Evolutionary conservation across 163 green algal species (phyloP), one percentile per base, ranked within the genome.

Genomic region (Scenedesmus sp.): DNA sequence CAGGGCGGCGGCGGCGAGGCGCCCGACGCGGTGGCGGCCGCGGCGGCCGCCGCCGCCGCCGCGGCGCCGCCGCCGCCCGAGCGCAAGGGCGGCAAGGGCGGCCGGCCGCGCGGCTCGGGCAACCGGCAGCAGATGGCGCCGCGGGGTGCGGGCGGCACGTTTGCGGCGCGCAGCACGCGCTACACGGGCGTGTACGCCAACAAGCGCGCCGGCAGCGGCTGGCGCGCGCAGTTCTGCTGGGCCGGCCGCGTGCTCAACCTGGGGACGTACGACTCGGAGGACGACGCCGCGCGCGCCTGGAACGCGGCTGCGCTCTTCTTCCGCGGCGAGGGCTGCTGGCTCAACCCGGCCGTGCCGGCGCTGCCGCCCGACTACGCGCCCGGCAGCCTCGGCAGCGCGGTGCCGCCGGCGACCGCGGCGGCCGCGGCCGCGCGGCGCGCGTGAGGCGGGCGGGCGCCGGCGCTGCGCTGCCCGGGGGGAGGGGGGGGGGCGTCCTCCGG

Each of bases 211-310:
- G 13, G 33, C n/a, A 56, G 60, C 17, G 57, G 70, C 57, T 79
- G 70, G 70, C 53, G 70, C 39, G 42, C 70, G 13, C 70, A 79
- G 70, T 79, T 79, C 70, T 57, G 70, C 70, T 79, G 60, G n/a
- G 54, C 36, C 42, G 60, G 60, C 45, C 70, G 70, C 54, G 70
- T 79, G 26, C 29, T 79, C 28, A 79, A 79, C 57, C 57, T 79
- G 9, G 70, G 70, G 22, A 71, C 57, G 4, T 79, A 71, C 20
- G 70, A 56, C 13, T 62, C 70, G 20, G 70, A 79, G 57, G 70
- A 70, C 48, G 70, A 79, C 70, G 70, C 70, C 48, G 70, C 70
- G 15, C 70, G 70, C 39, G 70, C 70, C 44, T 79, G 70, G 70
- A 79, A 79, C 11, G 70, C 70, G 11, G 70, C 70, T 9, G 70